Percentiles rank a stretch among this genome's conserved stretches.
These are phyloP conservation scores for Pleurostoma richardsiae DNA, from an alignment of 2,329 filamentous ascomycete species.

Conservation along the genomic window DNA sequence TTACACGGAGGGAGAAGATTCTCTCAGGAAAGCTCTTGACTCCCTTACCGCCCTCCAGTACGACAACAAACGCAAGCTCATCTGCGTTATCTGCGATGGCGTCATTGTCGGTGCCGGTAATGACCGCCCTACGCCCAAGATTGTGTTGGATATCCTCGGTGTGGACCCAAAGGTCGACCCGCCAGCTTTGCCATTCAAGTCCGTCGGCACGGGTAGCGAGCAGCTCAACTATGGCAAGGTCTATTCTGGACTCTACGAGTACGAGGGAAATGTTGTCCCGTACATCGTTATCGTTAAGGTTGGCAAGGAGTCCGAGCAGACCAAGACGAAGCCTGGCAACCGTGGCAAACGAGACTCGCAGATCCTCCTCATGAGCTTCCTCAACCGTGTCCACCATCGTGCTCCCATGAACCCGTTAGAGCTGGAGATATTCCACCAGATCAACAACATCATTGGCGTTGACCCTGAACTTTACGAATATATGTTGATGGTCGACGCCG, in stretches of 20 bases:
- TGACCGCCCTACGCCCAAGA: constrained; percentile 93
- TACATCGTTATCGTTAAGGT: constrained; percentile 96
- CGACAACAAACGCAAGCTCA: constrained; percentile 96
- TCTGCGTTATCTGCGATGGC: constrained; percentile 94
- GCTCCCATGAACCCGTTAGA: constrained; percentile 93
- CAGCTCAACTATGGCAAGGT: constrained; percentile 98
- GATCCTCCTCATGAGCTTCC: constrained; percentile 91
- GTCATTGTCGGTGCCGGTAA: constrained; percentile 96
- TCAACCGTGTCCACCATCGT: constrained; percentile 95
- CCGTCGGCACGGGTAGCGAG: constrained; percentile 79
- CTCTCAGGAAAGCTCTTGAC: constrained; percentile 85
- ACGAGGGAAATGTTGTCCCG: constrained; percentile 93
- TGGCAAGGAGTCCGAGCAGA: constrained; percentile 92
- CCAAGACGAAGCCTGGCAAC: constrained; percentile 89
- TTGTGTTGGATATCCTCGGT: constrained; percentile 93
- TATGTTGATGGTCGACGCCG: constrained; percentile 93
- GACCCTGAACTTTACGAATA: constrained; percentile 98
- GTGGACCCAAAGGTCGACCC: constrained; percentile 97
- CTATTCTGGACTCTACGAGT: constrained; percentile 96
- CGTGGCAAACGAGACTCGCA: constrained; percentile 98
- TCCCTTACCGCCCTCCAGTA: constrained; percentile 92
- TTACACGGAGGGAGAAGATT: constrained; percentile 97
- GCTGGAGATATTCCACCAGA: constrained; percentile 97
- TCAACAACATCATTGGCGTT: constrained; percentile 98
- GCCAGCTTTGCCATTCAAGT: constrained; percentile 89